Conservation (phyloP, 768 basidiomycete genomes). For the Tephrocybe sp. region DNA sequence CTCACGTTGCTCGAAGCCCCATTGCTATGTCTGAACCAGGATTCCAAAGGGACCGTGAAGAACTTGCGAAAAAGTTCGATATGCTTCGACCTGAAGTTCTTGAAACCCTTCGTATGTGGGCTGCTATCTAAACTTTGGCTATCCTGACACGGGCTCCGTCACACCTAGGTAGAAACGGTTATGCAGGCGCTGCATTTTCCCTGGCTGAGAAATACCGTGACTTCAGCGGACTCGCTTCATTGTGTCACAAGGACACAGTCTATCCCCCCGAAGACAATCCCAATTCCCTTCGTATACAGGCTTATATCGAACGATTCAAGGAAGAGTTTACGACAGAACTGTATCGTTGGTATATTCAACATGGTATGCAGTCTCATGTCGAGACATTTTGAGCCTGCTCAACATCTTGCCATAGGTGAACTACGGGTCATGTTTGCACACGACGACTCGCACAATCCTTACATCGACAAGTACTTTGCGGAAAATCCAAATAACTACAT, state of each 20-base stretch:
- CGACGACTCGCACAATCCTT: slow-evolving; percentile 56
- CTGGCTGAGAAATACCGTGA: slow-evolving; percentile 89
- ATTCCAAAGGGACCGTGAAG: slow-evolving; percentile 54
- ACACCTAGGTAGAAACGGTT: slow-evolving; percentile 60
- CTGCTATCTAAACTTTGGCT: background rate
- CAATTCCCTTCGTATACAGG: slow-evolving; percentile 57
- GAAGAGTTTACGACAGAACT: slow-evolving; percentile 86
- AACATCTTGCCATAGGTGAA: slow-evolving; percentile 54
- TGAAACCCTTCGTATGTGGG: slow-evolving; percentile 71
- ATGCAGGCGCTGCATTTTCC: slow-evolving; percentile 69
- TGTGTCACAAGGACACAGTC: slow-evolving; percentile 71
- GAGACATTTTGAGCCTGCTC: background rate
- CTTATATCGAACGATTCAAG: slow-evolving; percentile 76
- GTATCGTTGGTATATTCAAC: slow-evolving; percentile 92
- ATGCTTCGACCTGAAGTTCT: slow-evolving; percentile 75
- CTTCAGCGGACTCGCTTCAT: slow-evolving; percentile 79
- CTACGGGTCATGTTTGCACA: slow-evolving; percentile 80
- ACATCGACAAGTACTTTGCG: slow-evolving; percentile 75
- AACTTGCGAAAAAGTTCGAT: slow-evolving; percentile 66
- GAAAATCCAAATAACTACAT: slow-evolving; percentile 56
- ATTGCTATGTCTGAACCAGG: slow-evolving; percentile 47
- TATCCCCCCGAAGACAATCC: slow-evolving; percentile 69
- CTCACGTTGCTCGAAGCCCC: slow-evolving; percentile 31
- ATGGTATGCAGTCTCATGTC: slow-evolving; percentile 49
- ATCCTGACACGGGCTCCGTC: slow-evolving; percentile 1